These are phyloP conservation scores for Tricholoma matsutake DNA, from an alignment of 768 basidiomycete species.

Conservation along the genomic window DNA sequence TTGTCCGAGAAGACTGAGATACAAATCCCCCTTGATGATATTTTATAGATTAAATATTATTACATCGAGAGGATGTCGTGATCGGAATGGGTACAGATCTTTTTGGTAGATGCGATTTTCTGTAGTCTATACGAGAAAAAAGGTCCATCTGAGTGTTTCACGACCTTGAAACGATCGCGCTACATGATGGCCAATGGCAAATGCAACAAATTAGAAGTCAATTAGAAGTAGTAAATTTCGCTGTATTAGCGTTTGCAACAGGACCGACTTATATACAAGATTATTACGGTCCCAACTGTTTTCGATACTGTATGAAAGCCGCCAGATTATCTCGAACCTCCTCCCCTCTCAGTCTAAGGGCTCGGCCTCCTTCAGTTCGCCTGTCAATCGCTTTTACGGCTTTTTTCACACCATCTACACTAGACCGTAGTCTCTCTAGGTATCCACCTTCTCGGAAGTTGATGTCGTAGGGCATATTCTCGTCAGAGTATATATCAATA, in stretches of 20 bases:
- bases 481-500: conserved; percentile 93
- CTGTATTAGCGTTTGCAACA: no score
- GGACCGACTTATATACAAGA: not conserved
- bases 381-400: conserved; percentile 64
- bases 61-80: not conserved
- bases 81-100: not conserved
- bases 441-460: conserved; percentile 70
- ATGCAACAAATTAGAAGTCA: no score
- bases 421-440: conserved; percentile 51
- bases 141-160: no score
- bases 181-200: no score
- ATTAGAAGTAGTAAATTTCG: no score
- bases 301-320: conserved; percentile 74
- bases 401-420: conserved; percentile 60
- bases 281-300: conserved; percentile 46
- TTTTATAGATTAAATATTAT: not conserved
- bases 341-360: conserved; percentile 66
- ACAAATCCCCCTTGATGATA: not conserved
- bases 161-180: no score
- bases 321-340: conserved; percentile 73
- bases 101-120: no score
- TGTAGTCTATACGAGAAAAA: no score
- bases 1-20: conserved; percentile 20
- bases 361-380: conserved; percentile 62
- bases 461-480: conserved; percentile 71